These are phyloP conservation scores for Wickerhamiella lipophila DNA, from an alignment of 805 yeast genomes.

Conservation along the genomic window DNA sequence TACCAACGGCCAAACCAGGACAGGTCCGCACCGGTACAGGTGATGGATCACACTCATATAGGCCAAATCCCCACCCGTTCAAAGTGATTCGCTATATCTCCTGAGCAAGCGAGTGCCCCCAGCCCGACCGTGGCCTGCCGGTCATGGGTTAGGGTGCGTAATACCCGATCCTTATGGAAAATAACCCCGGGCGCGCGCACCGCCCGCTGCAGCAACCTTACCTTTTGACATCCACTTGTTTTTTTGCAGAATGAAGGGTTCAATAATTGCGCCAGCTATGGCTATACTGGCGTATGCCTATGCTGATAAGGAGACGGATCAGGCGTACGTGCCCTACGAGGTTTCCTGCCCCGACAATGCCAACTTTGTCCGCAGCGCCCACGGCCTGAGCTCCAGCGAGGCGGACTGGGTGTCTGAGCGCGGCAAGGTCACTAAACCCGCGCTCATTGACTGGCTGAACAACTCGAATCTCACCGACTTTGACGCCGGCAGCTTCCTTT, in stretches of 20 bases:
- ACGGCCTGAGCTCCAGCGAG: slow-evolving; percentile 24
- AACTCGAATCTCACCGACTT: slow-evolving; percentile 38
- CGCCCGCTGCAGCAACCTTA: too few species aligned
- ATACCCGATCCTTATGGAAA: too few species aligned
- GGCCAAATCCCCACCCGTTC: too few species aligned
- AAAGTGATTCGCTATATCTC: too few species aligned
- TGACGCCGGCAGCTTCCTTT: slow-evolving; percentile 30
- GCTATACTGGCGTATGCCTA: not conserved
- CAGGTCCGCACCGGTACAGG: too few species aligned
- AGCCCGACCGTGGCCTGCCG: too few species aligned
- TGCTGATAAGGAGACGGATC: slow-evolving; percentile 18
- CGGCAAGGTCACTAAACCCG: slow-evolving; percentile 27
- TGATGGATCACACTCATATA: too few species aligned
- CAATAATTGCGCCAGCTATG: not conserved
- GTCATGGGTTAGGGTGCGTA: too few species aligned
- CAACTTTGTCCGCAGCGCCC: slow-evolving; percentile 26
- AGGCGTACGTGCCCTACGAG: slow-evolving; percentile 36
- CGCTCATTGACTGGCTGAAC: slow-evolving; percentile 34
- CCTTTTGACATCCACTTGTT: too few species aligned
- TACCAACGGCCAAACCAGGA: too few species aligned
- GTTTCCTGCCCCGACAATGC: slow-evolving; percentile 34
- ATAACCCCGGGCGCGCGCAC: not conserved
- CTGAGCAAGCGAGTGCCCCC: too few species aligned
- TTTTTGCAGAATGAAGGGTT: not conserved
- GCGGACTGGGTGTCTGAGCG: slow-evolving; percentile 25